Conservation (phyloP, 257 asterid genomes). For the Asclepias syriaca region DNA sequence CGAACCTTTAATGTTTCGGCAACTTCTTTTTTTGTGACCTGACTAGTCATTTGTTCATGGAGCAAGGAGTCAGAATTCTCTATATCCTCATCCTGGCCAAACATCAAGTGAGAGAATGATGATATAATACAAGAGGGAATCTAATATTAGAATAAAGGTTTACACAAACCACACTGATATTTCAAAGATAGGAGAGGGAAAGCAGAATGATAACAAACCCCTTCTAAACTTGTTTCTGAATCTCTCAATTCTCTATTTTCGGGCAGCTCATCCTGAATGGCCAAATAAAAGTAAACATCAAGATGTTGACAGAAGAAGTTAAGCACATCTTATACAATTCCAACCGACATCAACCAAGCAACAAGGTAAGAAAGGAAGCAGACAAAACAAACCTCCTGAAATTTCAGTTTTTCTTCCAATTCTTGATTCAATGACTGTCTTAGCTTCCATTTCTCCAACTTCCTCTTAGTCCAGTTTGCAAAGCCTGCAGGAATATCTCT, state of each 20-base stretch:
- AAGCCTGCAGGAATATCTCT: slow-evolving; percentile 56
- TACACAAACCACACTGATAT: not conserved
- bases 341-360: slow-evolving; percentile 1
- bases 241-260: slow-evolving; percentile 35
- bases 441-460: slow-evolving; percentile 38
- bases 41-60: slow-evolving; percentile 40
- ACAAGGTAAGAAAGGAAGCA: slow-evolving; percentile 8
- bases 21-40: slow-evolving; percentile 30
- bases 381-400: slow-evolving; percentile 37
- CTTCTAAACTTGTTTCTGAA: slow-evolving; percentile 30
- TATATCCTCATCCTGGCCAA: slow-evolving; percentile 44
- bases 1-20: slow-evolving; percentile 44
- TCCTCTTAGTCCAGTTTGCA: slow-evolving; percentile 50
- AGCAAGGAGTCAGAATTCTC: slow-evolving; percentile 31
- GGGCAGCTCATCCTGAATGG: slow-evolving; percentile 38
- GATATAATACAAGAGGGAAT: not conserved
- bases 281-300: slow-evolving; percentile 25
- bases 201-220: slow-evolving; percentile 35
- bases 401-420: slow-evolving; percentile 42
- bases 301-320: slow-evolving; percentile 10
- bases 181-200: not conserved
- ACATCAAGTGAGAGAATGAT: slow-evolving; percentile 14
- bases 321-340: not conserved
- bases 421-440: slow-evolving; percentile 51
- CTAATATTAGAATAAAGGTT: not conserved